A percentile compares a stretch with the other conserved stretches of the same genome.
Conservation (phyloP, 2,329 filamentous ascomycete genomes). For the Hypoxylon sp. region DNA sequence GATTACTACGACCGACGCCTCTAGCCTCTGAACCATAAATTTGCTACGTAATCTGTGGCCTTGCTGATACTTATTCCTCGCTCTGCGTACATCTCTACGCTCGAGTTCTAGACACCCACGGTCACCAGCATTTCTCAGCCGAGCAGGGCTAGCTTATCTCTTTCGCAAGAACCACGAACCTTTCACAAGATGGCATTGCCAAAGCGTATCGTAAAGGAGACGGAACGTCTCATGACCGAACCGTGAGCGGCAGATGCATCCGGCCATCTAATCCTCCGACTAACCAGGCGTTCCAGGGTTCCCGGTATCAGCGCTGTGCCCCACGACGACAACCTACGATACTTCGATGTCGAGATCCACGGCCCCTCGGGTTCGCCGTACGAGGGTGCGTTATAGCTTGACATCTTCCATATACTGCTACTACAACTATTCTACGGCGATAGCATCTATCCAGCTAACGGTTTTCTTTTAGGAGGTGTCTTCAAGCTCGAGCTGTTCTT, state of each 20-base stretch:
- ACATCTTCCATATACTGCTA: neutral
- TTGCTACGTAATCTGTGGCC: no score
- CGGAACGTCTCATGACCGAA: constrained; percentile 94
- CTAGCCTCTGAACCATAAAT: neutral
- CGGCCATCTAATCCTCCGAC: neutral
- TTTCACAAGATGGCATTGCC: constrained; percentile 73
- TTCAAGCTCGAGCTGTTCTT: constrained; percentile 98
- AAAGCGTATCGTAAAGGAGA: constrained; percentile 98
- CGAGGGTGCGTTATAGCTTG: constrained; percentile 69
- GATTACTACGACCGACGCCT: neutral
- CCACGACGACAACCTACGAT: constrained; percentile 95
- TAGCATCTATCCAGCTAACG: no score
- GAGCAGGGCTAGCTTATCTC: neutral
- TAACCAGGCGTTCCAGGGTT: constrained; percentile 65
- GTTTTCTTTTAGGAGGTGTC: constrained; percentile 81
- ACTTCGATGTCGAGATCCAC: constrained; percentile 97
- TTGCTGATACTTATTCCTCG: neutral
- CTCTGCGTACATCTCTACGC: neutral
- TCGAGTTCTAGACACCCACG: neutral
- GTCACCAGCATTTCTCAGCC: neutral
- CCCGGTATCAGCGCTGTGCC: constrained; percentile 95
- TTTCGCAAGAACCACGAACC: neutral
- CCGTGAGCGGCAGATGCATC: constrained; percentile 68
- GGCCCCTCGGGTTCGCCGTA: constrained; percentile 93
- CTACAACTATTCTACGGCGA: neutral